A percentile compares a stretch with the other conserved stretches of the same genome.
phyloP scores from a whole-genome alignment of 176 grass and related monocot species.

The Panicum miliaceum region DNA sequence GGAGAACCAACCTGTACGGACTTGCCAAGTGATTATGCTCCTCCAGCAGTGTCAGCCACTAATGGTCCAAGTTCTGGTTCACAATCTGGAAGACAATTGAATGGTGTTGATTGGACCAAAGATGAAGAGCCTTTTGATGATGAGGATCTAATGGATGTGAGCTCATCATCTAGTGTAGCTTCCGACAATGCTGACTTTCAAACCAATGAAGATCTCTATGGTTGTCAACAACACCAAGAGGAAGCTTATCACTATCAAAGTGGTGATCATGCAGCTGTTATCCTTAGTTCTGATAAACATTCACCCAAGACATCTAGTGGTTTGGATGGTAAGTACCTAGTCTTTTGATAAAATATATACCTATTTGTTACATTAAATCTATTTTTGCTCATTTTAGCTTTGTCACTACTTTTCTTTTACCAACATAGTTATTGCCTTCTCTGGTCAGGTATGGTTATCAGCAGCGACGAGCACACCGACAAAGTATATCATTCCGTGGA shows the following conservation, averaged over 20 bases:
- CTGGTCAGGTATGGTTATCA: slow-evolving; percentile 54
- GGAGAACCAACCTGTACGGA: slow-evolving; percentile 36
- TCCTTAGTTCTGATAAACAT: slow-evolving; percentile 38
- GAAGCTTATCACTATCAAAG: slow-evolving; percentile 24
- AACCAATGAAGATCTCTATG: slow-evolving; percentile 28
- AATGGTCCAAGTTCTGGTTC: slow-evolving; percentile 41
- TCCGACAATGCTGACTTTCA: slow-evolving; percentile 45
- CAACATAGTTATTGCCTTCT: slow-evolving; percentile 32
- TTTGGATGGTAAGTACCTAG: slow-evolving; percentile 56
- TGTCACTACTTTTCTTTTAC: slow-evolving; percentile 24
- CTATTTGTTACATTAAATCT: slow-evolving; percentile 21
- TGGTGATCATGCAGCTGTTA: slow-evolving; percentile 24
- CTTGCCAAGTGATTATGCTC: slow-evolving; percentile 44
- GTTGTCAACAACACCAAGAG: slow-evolving; percentile 37
- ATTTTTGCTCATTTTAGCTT: neutral
- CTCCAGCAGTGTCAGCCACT: slow-evolving; percentile 36
- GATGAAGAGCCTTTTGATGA: slow-evolving; percentile 59
- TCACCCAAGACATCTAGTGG: slow-evolving; percentile 38
- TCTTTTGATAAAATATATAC: slow-evolving; percentile 26
- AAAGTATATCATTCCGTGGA: slow-evolving; percentile 39
- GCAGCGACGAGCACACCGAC: slow-evolving; percentile 38
- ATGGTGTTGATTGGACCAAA: slow-evolving; percentile 45
- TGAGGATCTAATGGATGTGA: slow-evolving; percentile 73
- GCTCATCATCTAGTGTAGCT: slow-evolving; percentile 60
- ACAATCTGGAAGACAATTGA: slow-evolving; percentile 38